Evolutionary conservation across 2,329 filamentous ascomycete species (phyloP).

Genomic region (Didymella sp.): DNA sequence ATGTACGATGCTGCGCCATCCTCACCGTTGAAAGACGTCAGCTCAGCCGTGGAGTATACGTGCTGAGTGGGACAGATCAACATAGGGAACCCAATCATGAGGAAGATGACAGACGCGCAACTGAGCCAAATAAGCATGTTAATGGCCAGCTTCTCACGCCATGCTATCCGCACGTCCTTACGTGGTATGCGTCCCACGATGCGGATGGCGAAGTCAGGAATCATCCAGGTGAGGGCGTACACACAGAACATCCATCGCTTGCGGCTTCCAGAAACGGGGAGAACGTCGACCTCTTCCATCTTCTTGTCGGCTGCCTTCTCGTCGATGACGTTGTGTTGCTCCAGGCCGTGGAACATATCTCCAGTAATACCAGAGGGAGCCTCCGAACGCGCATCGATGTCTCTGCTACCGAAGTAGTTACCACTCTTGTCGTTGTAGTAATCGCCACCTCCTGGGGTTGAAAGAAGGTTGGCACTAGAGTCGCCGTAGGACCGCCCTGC

Average conservation of each 20-base stretch:
- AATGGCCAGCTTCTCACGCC: constrained; percentile 97
- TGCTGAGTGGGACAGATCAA: constrained; percentile 91
- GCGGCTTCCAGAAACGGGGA: constrained; percentile 76
- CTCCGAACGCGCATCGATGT: constrained; percentile 86
- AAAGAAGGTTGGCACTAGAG: constrained; percentile 63
- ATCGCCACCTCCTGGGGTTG: constrained; percentile 64
- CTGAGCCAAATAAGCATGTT: constrained; percentile 95
- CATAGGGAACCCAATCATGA: constrained; percentile 85
- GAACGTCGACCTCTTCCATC: constrained; percentile 88
- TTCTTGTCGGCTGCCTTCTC: constrained; percentile 93
- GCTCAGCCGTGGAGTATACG: constrained; percentile 80
- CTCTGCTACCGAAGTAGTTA: constrained; percentile 81
- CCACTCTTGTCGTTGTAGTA: constrained; percentile 78
- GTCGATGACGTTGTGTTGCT: constrained; percentile 91
- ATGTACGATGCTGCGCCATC: constrained; percentile 70
- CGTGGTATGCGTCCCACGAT: constrained; percentile 83
- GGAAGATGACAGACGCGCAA: constrained; percentile 80
- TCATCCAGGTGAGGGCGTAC: constrained; percentile 81
- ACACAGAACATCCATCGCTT: constrained; percentile 91
- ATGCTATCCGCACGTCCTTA: constrained; percentile 89
- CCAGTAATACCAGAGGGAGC: constrained; percentile 91
- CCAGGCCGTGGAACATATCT: constrained; percentile 98
- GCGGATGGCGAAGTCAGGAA: constrained; percentile 84
- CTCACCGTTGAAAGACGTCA: constrained; percentile 77
- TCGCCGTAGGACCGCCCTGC: constrained; percentile 62